Conservation (phyloP, 2,329 filamentous ascomycete species). For the Colletotrichum sp. region DNA sequence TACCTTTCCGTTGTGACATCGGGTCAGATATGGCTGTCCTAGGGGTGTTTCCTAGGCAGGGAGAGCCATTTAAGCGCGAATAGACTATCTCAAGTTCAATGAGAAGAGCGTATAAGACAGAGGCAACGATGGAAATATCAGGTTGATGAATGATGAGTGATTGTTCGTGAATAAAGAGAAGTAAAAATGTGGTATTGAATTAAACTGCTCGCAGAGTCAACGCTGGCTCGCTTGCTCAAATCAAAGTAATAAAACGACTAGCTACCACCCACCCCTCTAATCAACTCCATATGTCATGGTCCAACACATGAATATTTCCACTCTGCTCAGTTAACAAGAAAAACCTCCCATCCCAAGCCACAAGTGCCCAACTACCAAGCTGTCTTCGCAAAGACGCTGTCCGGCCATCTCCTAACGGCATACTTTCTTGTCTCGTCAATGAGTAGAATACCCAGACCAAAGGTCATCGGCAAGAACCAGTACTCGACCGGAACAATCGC, state of each 20-base stretch:
- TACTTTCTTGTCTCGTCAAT: conserved; percentile 60
- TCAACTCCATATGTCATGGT: no score
- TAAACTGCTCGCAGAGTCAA: neutral
- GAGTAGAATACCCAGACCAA: conserved; percentile 62
- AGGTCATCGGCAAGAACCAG: conserved; percentile 78
- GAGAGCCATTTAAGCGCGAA: neutral
- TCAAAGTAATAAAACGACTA: neutral
- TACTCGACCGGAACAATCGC: conserved; percentile 71
- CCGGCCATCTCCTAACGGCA: conserved; percentile 50
- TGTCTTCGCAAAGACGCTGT: conserved; percentile 47
- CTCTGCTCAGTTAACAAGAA: neutral
- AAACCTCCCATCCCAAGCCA: neutral
- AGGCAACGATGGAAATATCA: neutral
- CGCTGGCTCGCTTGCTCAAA: conserved; percentile 2
- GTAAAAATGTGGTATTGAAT: neutral
- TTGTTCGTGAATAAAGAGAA: neutral
- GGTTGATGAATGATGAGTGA: neutral
- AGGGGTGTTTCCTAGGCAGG: neutral
- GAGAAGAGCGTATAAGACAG: neutral
- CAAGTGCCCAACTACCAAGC: conserved; percentile 46
- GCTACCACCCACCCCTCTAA: neutral
- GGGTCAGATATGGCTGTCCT: neutral
- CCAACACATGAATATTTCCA: neutral
- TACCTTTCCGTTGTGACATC: neutral
- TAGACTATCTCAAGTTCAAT: neutral